A percentile compares a stretch with the other conserved stretches of the same genome.
Evolutionary conservation across 768 basidiomycete genomes (phyloP).

Genomic region (Hypsizygus marmoreus): DNA sequence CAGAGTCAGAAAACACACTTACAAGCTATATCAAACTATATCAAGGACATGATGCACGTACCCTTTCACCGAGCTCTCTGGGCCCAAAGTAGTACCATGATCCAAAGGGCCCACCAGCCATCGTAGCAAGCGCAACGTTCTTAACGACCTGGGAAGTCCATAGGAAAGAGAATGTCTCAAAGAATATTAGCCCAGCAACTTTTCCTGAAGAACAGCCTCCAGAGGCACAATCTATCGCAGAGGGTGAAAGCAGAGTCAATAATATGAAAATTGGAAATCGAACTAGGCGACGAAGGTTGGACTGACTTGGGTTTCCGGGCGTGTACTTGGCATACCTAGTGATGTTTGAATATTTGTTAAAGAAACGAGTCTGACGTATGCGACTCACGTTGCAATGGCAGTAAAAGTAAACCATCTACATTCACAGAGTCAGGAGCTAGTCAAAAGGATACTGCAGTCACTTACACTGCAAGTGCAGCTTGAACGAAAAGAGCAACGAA

Average conservation of each 20-base stretch:
- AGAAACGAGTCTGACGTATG: not conserved
- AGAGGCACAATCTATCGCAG: conserved; percentile 56
- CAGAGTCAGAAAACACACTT: not conserved
- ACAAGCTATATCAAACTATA: not conserved
- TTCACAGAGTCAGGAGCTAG: conserved; percentile 8
- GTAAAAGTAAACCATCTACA: conserved; percentile 78
- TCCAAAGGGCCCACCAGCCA: conserved; percentile 79
- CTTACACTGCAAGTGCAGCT: conserved; percentile 68
- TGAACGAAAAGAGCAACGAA: conserved; percentile 72
- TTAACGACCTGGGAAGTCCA: conserved; percentile 85
- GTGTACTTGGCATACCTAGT: conserved; percentile 68
- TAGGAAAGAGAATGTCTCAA: conserved; percentile 78
- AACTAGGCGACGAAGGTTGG: conserved; percentile 20
- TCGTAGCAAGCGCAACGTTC: conserved; percentile 76
- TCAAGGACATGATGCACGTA: conserved; percentile 27
- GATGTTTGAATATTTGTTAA: not conserved
- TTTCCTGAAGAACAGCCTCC: conserved; percentile 66
- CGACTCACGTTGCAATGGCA: conserved; percentile 63
- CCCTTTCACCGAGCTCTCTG: conserved; percentile 63
- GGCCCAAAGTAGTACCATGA: conserved; percentile 89
- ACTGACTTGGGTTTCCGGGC: conserved; percentile 66
- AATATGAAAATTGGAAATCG: conserved; percentile 2
- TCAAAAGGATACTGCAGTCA: conserved; percentile 6
- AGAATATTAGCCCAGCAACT: conserved; percentile 80
- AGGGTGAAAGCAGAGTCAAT: too few relatives aligned